Evolutionary conservation across 1,284 basidiomycete genomes (phyloP).

Genomic region (Malassezia brasiliensis): DNA sequence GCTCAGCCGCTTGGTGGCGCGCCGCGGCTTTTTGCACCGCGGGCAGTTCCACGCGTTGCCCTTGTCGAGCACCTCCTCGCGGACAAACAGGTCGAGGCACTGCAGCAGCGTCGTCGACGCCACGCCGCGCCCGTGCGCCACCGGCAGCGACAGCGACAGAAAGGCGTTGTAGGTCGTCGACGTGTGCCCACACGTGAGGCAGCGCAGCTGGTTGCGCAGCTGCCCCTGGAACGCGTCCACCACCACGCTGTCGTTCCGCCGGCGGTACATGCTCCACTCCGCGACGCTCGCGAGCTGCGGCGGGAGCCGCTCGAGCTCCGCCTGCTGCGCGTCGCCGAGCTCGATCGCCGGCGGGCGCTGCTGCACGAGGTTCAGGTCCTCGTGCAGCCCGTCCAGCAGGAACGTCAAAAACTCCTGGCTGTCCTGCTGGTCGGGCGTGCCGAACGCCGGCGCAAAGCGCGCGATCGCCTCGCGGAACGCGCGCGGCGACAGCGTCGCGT

Average conservation of each 20-base stretch:
- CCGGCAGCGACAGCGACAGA: constrained; percentile 43
- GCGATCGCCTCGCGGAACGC: constrained; percentile 66
- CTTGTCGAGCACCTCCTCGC: constrained; percentile 80
- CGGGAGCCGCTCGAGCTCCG: constrained; percentile 59
- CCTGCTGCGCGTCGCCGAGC: constrained; percentile 38
- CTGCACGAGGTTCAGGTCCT: constrained; percentile 32
- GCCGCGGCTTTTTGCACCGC: constrained; percentile 72
- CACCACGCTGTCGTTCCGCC: constrained; percentile 41
- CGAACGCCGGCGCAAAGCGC: constrained; percentile 38
- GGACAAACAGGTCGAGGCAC: constrained; percentile 83
- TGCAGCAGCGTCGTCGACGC: constrained; percentile 65
- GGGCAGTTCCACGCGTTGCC: constrained; percentile 87
- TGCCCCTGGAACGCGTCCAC: constrained; percentile 37
- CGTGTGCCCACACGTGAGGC: constrained; percentile 57
- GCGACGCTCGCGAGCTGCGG: constrained; percentile 54
- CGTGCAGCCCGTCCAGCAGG: constrained; percentile 28
- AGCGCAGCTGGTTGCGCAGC: constrained; percentile 45
- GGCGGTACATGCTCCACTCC: constrained; percentile 35
- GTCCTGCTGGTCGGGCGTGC: constrained; percentile 39
- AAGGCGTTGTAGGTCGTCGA: constrained; percentile 84
- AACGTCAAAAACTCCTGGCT: constrained; percentile 29
- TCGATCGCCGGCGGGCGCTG: constrained; percentile 33
- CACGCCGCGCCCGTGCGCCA: constrained; percentile 52
- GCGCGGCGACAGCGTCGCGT: constrained; percentile 71
- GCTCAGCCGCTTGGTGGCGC: constrained; percentile 74